Base-by-base conservation (phyloP, 495 filamentous ascomycete genomes). In the Aspergillus nidulans region DNA sequence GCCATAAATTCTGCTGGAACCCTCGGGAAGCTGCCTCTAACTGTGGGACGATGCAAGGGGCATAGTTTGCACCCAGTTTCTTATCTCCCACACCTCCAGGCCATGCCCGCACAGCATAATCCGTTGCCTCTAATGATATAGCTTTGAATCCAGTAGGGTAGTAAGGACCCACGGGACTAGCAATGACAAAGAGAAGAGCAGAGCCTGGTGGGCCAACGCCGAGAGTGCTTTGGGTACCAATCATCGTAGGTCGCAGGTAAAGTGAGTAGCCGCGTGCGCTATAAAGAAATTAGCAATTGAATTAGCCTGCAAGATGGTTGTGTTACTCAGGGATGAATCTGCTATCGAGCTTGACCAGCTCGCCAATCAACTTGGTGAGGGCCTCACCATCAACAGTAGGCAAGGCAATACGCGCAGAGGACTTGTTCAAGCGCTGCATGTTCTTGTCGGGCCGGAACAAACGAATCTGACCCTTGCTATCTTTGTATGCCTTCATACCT, bases 111-210 rank as follows among this genome's bases (percentile, higher is more conserved):
- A 97, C 90, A 49, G 91, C 91, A 72, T 95, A 92, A 71, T 91
- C 84, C 16, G 92, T 95, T 8, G 94, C 92, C 74, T 96, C 92
- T 36, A 98, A 77, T 1, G 88, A 91, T 30, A 97, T 82, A 45
- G 95, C 94, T 74, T 96, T 96, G 85, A 97, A 97, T 38, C 94
- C 95, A 8, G 91, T 94, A 4, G 92, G 94, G 73, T 96, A 97
- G 80, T 97, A 97, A 6, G 95, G 95, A 1, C 95, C 95, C 9
- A 98, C 94, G 53, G 95, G 95, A 6, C 89, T 95, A 49, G 95
- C 94, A 71, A 98, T 98, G 38, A 97, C 82, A 70, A 85, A 98
- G 47, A 97, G 80, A 25, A 97, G 80, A 12, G 94, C 94, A 20
- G 87, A 92, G 21, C 92, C 91, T 7, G 94, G 94, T 24, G 91